phyloP scores from a whole-genome alignment of 2,329 filamentous ascomycete species.

The Colletotrichum caudatum region DNA sequence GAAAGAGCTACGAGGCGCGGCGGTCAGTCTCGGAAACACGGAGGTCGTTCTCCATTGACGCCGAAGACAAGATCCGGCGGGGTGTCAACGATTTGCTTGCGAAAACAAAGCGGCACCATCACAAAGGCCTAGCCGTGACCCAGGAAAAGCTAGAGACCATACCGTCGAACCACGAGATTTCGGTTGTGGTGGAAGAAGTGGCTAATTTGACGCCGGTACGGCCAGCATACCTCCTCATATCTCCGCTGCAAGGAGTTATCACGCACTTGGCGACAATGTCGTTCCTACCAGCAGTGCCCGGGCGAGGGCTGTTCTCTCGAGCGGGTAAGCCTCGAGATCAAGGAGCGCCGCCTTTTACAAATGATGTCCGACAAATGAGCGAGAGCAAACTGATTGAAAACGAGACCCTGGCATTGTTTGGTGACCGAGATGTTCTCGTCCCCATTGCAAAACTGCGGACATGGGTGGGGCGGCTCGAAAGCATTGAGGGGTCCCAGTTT shows the following conservation, averaged over 20 bases:
- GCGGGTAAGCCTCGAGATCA: conserved; percentile 27
- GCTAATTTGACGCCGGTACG: conserved; percentile 52
- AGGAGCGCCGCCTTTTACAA: conserved; percentile 32
- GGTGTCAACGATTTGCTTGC: conserved; percentile 62
- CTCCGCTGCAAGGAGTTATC: conserved; percentile 72
- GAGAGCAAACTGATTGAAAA: conserved; percentile 69
- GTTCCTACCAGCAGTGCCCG: conserved; percentile 53
- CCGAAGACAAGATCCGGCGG: conserved; percentile 61
- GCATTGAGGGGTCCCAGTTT: conserved; percentile 59
- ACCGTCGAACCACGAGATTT: conserved; percentile 44
- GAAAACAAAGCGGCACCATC: conserved; percentile 52
- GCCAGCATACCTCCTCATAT: conserved; percentile 73
- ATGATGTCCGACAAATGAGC: conserved; percentile 45
- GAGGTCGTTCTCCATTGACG: conserved; percentile 56
- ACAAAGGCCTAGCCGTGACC: conserved; percentile 24
- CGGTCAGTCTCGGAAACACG: conserved; percentile 55
- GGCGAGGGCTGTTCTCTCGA: conserved; percentile 42
- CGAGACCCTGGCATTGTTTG: conserved; percentile 78
- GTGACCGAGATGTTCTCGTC: conserved; percentile 80
- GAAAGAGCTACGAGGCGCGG: conserved; percentile 55
- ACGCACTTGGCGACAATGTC: conserved; percentile 73
- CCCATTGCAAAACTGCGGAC: conserved; percentile 71
- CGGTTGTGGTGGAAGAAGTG: conserved; percentile 49
- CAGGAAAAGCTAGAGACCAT: conserved; percentile 42
- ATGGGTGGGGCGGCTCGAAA: conserved; percentile 71